These are phyloP conservation scores for Brachypodium distachyon DNA, from an alignment of 202 grass and related monocot species.

Conservation along the genomic window DNA sequence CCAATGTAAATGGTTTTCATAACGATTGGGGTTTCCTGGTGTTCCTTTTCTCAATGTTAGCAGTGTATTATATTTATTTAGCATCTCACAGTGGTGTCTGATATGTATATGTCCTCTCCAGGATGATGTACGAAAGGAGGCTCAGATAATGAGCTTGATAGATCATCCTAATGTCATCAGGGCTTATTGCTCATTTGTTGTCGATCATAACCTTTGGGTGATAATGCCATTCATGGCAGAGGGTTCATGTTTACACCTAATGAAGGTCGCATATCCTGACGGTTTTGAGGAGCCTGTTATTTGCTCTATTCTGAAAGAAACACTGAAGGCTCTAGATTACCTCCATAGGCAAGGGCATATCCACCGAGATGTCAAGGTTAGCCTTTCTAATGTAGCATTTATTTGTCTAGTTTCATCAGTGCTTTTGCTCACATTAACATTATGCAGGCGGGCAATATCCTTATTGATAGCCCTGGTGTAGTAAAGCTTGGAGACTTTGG, in stretches of 20 bases:
- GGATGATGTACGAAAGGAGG: constrained; percentile 88
- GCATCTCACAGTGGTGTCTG: background rate
- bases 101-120: constrained; percentile 10
- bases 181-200: constrained; percentile 87
- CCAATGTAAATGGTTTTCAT: background rate
- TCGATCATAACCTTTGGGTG: constrained; percentile 82
- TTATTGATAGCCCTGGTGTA: constrained; percentile 62
- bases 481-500: constrained; percentile 97
- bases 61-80: background rate
- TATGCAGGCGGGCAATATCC: constrained; percentile 89
- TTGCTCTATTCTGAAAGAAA: constrained; percentile 84
- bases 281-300: constrained; percentile 90
- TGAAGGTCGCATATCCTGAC: constrained; percentile 80
- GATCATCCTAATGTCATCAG: constrained; percentile 91
- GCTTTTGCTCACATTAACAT: background rate
- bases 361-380: constrained; percentile 92
- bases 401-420: background rate
- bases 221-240: constrained; percentile 97
- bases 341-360: constrained; percentile 95
- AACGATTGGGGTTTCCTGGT: background rate
- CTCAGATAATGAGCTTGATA: constrained; percentile 93
- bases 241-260: constrained; percentile 95
- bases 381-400: background rate
- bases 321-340: constrained; percentile 85
- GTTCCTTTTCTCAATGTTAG: background rate